phyloP scores from a whole-genome alignment of 768 basidiomycete species.

The Kwoniella sp. region DNA sequence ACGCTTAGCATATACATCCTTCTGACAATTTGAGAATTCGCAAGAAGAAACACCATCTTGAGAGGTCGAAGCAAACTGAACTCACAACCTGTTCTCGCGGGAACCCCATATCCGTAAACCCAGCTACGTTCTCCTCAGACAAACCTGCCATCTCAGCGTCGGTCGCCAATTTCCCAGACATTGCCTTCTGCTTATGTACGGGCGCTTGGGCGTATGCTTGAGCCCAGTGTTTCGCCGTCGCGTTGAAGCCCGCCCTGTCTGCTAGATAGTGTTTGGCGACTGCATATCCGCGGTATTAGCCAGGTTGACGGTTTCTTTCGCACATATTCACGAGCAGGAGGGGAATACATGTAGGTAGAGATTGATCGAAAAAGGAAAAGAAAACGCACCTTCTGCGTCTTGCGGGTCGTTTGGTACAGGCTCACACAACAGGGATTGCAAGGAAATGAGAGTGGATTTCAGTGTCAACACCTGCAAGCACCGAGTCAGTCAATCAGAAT shows the following conservation, averaged over 20 bases:
- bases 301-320: too few relatives aligned
- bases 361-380: too few relatives aligned
- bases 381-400: constrained; percentile 77
- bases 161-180: constrained; percentile 32
- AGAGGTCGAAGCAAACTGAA: too few relatives aligned
- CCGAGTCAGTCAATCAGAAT: constrained; percentile 54
- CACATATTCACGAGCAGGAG: too few relatives aligned
- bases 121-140: constrained; percentile 77
- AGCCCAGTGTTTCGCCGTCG: constrained; percentile 92
- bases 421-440: constrained; percentile 88
- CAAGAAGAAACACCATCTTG: too few relatives aligned
- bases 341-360: too few relatives aligned
- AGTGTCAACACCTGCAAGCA: constrained; percentile 78
- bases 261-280: constrained; percentile 97
- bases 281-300: constrained; percentile 16
- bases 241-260: constrained; percentile 80
- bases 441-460: constrained; percentile 91
- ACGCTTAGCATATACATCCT: neutral
- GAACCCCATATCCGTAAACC: constrained; percentile 82
- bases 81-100: constrained; percentile 80
- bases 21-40: too few relatives aligned
- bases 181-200: constrained; percentile 46
- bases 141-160: constrained; percentile 74
- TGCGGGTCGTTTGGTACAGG: constrained; percentile 96
- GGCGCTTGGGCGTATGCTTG: constrained; percentile 85